Conservation (phyloP, 768 basidiomycete species). For the Boletus rufocinnamomeus region DNA sequence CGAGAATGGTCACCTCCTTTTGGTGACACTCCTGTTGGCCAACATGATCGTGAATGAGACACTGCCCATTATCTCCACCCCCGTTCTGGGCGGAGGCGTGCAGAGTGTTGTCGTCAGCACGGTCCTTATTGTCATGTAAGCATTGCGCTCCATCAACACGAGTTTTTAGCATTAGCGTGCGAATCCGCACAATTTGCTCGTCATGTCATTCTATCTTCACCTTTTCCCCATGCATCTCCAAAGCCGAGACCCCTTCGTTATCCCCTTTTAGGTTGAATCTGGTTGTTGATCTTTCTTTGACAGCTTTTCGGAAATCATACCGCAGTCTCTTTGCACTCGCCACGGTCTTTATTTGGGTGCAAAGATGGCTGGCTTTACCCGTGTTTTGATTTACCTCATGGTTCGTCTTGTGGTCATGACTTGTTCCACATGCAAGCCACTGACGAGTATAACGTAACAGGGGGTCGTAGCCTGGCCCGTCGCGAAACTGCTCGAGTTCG, state of each 20-base stretch:
- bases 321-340: constrained; percentile 89
- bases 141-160: constrained; percentile 17
- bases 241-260: background rate
- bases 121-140: constrained; percentile 85
- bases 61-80: constrained; percentile 80
- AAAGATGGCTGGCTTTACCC: constrained; percentile 76
- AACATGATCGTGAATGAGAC: constrained; percentile 95
- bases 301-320: constrained; percentile 91
- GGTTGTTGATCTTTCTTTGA: constrained; percentile 5
- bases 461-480: constrained; percentile 82
- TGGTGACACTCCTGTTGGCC: constrained; percentile 79
- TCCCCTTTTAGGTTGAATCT: background rate
- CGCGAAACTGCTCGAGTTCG: constrained; percentile 76
- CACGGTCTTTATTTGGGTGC: constrained; percentile 89
- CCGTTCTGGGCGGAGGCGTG: constrained; percentile 76
- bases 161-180: background rate
- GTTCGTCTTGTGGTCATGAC: constrained; percentile 37
- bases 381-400: constrained; percentile 64
- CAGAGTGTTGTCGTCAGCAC: constrained; percentile 81
- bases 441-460: constrained; percentile 36
- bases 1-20: constrained; percentile 76
- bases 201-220: background rate
- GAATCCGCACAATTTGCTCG: too few species aligned
- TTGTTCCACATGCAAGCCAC: background rate
- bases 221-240: background rate